Conservation (phyloP, 805 yeast genomes). For the Yarrowia sp. region DNA sequence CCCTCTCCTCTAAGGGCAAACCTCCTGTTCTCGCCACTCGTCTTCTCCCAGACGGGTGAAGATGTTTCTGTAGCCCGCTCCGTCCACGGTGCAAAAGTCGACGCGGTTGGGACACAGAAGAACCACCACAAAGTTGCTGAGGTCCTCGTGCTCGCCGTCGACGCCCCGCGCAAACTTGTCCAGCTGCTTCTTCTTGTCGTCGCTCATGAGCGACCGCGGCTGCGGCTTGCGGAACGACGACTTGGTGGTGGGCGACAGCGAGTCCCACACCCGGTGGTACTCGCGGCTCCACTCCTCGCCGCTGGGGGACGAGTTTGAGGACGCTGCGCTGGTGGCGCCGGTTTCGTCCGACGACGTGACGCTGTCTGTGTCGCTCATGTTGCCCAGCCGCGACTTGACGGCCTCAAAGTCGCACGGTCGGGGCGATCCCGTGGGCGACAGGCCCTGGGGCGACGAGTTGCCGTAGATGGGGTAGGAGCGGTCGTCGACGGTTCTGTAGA, state of each 20-base stretch:
- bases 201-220: conserved; percentile 67
- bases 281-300: conserved; percentile 73
- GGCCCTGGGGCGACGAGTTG: conserved; percentile 6
- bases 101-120: conserved; percentile 73
- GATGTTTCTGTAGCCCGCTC: conserved; percentile 57
- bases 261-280: conserved; percentile 66
- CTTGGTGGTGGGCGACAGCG: conserved; percentile 64
- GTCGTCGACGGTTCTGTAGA: conserved; percentile 33
- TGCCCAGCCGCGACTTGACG: conserved; percentile 33
- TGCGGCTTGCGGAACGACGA: conserved; percentile 74
- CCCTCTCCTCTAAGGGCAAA: conserved; percentile 61
- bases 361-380: conserved; percentile 36
- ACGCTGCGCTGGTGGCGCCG: conserved; percentile 24
- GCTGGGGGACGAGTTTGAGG: conserved; percentile 57
- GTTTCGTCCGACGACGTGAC: conserved; percentile 15
- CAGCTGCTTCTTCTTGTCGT: conserved; percentile 61
- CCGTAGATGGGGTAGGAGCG: conserved; percentile 33
- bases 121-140: conserved; percentile 65
- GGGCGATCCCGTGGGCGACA: conserved; percentile 30
- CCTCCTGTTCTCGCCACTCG: conserved; percentile 78
- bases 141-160: conserved; percentile 63
- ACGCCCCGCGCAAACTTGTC: conserved; percentile 83
- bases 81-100: conserved; percentile 69
- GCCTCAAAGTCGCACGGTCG: conserved; percentile 30
- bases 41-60: conserved; percentile 62